phyloP scores from a whole-genome alignment of 441 rosid genomes.

The Gossypium davidsonii region DNA sequence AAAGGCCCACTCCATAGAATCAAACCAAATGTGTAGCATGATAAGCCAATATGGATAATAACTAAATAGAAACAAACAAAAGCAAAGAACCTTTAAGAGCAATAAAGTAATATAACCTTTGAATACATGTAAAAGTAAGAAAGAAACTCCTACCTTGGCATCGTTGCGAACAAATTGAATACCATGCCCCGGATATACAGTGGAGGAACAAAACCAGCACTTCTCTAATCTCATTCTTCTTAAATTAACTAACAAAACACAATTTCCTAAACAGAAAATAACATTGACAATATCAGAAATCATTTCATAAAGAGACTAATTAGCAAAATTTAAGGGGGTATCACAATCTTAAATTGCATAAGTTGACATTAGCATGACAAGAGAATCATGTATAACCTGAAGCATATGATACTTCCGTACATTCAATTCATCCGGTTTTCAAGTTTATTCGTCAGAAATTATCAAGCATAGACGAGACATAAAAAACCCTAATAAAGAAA shows the following conservation, averaged over 20 bases:
- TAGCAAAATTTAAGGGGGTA: neutral
- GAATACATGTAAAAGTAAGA: neutral
- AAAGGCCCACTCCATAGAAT: neutral
- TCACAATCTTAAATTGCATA: neutral
- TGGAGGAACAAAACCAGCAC: constrained; percentile 96
- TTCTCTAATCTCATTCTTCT: constrained; percentile 64
- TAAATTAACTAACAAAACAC: neutral
- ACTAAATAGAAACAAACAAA: neutral
- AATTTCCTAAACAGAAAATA: neutral
- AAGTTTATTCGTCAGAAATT: neutral
- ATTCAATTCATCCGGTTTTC: neutral
- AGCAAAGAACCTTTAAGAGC: neutral
- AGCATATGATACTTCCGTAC: neutral
- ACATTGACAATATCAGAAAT: neutral
- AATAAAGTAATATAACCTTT: neutral
- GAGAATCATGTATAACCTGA: neutral
- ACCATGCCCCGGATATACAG: constrained; percentile 91
- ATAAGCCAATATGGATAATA: neutral
- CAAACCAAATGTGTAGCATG: neutral
- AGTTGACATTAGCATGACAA: neutral
- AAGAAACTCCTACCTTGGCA: constrained; percentile 52
- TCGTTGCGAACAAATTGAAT: constrained; percentile 92
- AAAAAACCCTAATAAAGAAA: neutral
- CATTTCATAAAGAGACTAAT: neutral
- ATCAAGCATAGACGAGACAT: neutral